Conservation (phyloP, 179 eudicot genomes). For the Silene vulgaris region DNA sequence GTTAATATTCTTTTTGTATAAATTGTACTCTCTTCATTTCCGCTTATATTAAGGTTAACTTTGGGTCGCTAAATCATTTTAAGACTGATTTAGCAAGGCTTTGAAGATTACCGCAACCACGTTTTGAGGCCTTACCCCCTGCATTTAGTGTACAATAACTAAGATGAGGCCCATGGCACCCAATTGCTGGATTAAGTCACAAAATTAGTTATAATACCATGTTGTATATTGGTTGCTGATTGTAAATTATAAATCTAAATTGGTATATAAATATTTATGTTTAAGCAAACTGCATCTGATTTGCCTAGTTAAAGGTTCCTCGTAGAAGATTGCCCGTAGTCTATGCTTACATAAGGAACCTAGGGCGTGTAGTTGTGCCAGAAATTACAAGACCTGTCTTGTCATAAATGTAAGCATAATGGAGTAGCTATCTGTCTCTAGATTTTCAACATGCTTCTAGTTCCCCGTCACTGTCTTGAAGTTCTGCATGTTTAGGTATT, state of each 20-base stretch:
- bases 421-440: neutral
- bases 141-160: neutral
- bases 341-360: neutral
- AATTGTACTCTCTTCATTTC: neutral
- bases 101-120: neutral
- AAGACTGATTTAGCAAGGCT: neutral
- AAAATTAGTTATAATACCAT: neutral
- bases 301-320: neutral
- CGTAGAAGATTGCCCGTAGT: neutral
- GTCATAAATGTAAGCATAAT: neutral
- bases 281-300: neutral
- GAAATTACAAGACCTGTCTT: neutral
- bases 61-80: too few relatives aligned
- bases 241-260: neutral
- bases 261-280: neutral
- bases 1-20: slow-evolving; percentile 19
- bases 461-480: neutral
- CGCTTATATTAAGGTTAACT: neutral
- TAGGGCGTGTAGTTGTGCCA: neutral
- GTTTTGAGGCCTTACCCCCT: neutral
- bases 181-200: neutral
- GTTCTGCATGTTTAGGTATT: neutral
- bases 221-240: neutral
- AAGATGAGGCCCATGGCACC: neutral
- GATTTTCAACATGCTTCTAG: neutral